phyloP scores from a whole-genome alignment of 495 filamentous ascomycete species.

The Emericellopsis terricola region DNA sequence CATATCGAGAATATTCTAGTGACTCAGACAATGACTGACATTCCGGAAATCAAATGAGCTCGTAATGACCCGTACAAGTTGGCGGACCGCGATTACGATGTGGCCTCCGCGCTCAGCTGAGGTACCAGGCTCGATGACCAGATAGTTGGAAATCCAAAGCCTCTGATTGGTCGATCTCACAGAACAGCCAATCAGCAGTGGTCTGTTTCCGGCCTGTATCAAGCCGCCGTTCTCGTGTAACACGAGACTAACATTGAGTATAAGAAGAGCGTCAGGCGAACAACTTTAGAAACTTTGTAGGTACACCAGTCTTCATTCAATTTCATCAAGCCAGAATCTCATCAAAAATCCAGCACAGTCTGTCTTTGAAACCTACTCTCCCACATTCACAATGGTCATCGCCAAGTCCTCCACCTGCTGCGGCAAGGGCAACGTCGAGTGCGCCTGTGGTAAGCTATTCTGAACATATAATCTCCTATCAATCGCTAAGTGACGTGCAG shows the following conservation, averaged over 20 bases:
- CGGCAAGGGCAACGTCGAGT: constrained; percentile 25
- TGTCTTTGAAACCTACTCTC: no score
- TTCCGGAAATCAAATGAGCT: no score
- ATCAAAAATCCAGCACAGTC: constrained; percentile 1
- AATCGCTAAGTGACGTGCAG: constrained; percentile 10
- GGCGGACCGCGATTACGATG: no score
- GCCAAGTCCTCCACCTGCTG: constrained; percentile 28
- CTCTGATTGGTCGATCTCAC: not conserved
- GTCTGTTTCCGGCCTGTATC: not conserved
- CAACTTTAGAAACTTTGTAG: not conserved
- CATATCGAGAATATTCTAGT: no score
- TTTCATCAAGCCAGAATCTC: constrained; percentile 1
- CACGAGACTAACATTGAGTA: not conserved
- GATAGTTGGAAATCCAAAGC: not conserved
- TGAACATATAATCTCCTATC: not conserved
- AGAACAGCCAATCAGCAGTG: not conserved
- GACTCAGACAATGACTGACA: no score
- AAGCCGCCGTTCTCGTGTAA: not conserved
- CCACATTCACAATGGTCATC: constrained; percentile 8
- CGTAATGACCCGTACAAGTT: no score
- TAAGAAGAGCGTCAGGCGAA: not conserved
- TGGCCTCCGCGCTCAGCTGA: no score
- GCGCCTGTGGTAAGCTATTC: constrained; percentile 27
- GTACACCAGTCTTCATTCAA: not conserved
- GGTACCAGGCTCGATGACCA: no score